phyloP scores from a whole-genome alignment of 805 yeast species.

The Yarrowia divulgata region DNA sequence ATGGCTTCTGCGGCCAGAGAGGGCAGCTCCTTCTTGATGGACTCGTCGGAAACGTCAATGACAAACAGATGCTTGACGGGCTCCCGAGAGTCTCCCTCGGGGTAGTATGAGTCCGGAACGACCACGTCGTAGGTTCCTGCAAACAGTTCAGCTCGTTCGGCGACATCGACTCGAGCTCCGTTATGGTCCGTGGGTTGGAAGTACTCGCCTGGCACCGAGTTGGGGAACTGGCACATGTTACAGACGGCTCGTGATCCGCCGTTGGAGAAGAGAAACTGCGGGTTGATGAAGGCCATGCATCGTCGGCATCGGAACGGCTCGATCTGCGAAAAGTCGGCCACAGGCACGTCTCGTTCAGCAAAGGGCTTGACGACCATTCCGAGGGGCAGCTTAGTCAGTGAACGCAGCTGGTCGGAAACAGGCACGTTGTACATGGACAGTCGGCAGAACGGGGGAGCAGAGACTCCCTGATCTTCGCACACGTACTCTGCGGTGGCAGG shows the following conservation, averaged over 20 bases:
- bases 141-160: slow-evolving; percentile 74
- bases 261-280: slow-evolving; percentile 71
- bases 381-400: slow-evolving; percentile 76
- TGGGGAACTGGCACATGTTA: slow-evolving; percentile 84
- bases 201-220: slow-evolving; percentile 72
- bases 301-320: slow-evolving; percentile 91
- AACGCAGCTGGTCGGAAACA: slow-evolving; percentile 69
- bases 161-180: slow-evolving; percentile 69
- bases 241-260: slow-evolving; percentile 73
- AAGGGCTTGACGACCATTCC: slow-evolving; percentile 86
- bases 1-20: slow-evolving; percentile 74
- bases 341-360: slow-evolving; percentile 71
- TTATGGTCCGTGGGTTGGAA: slow-evolving; percentile 65
- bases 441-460: slow-evolving; percentile 80
- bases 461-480: slow-evolving; percentile 81
- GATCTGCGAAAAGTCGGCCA: slow-evolving; percentile 64
- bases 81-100: slow-evolving; percentile 51
- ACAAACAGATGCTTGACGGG: slow-evolving; percentile 75
- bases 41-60: slow-evolving; percentile 70
- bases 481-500: slow-evolving; percentile 73
- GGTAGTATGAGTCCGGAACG: slow-evolving; percentile 77
- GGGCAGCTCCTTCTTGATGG: slow-evolving; percentile 66
- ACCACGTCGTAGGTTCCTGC: slow-evolving; percentile 85
- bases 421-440: slow-evolving; percentile 86
- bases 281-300: slow-evolving; percentile 89